phyloP scores from a whole-genome alignment of 495 filamentous ascomycete genomes.

The Hyaloscypha finlandica region DNA sequence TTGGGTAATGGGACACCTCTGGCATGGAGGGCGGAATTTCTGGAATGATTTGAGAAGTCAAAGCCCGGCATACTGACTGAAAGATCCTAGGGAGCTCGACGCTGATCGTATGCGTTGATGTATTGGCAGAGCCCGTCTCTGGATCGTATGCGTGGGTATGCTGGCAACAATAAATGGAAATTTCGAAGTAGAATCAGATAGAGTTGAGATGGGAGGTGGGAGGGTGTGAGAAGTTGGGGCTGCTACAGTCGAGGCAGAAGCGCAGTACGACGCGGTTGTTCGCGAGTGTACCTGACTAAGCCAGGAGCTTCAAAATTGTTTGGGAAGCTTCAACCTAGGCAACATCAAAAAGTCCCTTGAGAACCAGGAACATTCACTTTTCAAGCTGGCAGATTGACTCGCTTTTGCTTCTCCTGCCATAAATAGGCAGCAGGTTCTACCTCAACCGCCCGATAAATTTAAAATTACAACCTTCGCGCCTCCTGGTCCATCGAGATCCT shows the following conservation, averaged over 20 bases:
- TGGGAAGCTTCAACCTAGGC: background rate
- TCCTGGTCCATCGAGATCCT: background rate
- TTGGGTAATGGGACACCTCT: conserved; percentile 92
- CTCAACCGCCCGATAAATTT: background rate
- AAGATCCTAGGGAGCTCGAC: conserved; percentile 11
- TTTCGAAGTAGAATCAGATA: background rate
- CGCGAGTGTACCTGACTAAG: background rate
- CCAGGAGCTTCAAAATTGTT: background rate
- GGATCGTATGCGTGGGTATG: too few species aligned
- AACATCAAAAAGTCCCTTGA: background rate
- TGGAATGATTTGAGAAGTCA: conserved; percentile 99
- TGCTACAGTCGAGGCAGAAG: background rate
- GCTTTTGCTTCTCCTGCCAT: background rate
- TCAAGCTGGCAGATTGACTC: background rate
- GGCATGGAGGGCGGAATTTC: conserved; percentile 93
- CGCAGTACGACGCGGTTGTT: background rate
- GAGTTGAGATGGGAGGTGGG: conserved; percentile 2
- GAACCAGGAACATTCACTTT: background rate
- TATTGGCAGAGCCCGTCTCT: too few species aligned
- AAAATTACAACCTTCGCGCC: background rate
- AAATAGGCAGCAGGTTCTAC: background rate
- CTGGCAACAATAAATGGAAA: background rate
- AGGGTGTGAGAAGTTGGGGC: conserved; percentile 2
- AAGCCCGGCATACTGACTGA: conserved; percentile 81
- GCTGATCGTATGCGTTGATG: background rate